Conservation (phyloP, 495 filamentous ascomycete species). For the Neurospora sublineolata region DNA sequence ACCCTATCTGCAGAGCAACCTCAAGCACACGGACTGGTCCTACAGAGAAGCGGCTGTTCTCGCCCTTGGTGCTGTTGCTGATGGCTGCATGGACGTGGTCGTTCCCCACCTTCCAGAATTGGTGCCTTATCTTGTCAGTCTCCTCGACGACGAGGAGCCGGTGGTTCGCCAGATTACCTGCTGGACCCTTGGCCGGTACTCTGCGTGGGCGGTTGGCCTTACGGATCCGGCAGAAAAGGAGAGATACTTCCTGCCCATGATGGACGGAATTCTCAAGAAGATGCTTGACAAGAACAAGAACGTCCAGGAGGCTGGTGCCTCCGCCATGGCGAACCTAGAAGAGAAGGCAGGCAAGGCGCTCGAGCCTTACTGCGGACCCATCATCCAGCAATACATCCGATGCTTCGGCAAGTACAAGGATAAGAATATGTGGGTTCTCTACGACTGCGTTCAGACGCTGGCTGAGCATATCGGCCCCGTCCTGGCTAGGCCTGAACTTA, state of each 20-base stretch:
- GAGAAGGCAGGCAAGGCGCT: slow-evolving; percentile 78
- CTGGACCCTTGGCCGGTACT: slow-evolving; percentile 93
- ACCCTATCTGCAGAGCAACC: slow-evolving; percentile 82
- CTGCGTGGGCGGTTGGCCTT: slow-evolving; percentile 79
- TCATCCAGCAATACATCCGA: slow-evolving; percentile 80
- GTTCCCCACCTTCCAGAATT: slow-evolving; percentile 84
- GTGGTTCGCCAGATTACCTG: slow-evolving; percentile 97
- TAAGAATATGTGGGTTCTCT: slow-evolving; percentile 96
- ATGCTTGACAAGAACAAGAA: slow-evolving; percentile 98
- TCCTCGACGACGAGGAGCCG: slow-evolving; percentile 75
- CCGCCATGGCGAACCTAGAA: slow-evolving; percentile 90
- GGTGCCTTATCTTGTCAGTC: slow-evolving; percentile 78
- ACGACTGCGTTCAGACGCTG: slow-evolving; percentile 96
- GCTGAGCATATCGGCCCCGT: slow-evolving; percentile 81
- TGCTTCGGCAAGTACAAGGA: slow-evolving; percentile 96
- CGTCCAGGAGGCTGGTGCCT: slow-evolving; percentile 92
- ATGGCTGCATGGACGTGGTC: slow-evolving; percentile 85
- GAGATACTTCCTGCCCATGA: slow-evolving; percentile 86
- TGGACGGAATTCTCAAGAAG: slow-evolving; percentile 87
- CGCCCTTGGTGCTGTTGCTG: slow-evolving; percentile 86
- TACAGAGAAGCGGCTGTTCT: slow-evolving; percentile 91
- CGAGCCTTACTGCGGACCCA: slow-evolving; percentile 76
- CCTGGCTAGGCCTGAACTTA: slow-evolving; percentile 63
- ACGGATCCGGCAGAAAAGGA: slow-evolving; percentile 50
- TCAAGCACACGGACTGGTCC: slow-evolving; percentile 81